Conservation (phyloP, 2,329 filamentous ascomycete genomes). For the Nigrospora oryzae region DNA sequence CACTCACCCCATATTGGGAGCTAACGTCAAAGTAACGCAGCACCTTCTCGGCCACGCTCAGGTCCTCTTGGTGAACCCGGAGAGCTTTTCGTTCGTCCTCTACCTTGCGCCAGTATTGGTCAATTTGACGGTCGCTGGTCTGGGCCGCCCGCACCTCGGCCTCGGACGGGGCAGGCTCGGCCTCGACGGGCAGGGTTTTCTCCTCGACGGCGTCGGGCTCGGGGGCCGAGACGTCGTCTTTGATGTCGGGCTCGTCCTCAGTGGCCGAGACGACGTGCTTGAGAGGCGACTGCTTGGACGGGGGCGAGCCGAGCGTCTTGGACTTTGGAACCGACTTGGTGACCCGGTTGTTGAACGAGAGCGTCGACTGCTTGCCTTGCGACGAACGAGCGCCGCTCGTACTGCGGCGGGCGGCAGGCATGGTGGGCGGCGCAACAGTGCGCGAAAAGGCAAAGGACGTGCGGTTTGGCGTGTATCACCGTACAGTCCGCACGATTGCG, state of each 20-base stretch:
- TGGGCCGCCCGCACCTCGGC: slow-evolving; percentile 52
- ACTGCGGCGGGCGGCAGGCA: slow-evolving; percentile 6
- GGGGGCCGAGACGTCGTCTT: slow-evolving; percentile 8
- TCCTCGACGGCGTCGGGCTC: slow-evolving; percentile 14
- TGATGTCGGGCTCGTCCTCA: slow-evolving; percentile 14
- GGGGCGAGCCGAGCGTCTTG: slow-evolving; percentile 28
- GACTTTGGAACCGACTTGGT: slow-evolving; percentile 46
- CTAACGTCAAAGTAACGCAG: slow-evolving; percentile 88
- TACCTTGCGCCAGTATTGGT: slow-evolving; percentile 67
- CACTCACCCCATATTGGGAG: slow-evolving; percentile 83
- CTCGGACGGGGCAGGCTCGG: slow-evolving; percentile 33
- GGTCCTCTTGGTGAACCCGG: slow-evolving; percentile 67
- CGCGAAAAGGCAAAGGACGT: too few species aligned
- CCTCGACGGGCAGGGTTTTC: slow-evolving; percentile 9
- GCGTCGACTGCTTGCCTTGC: slow-evolving; percentile 41
- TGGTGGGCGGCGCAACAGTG: background rate
- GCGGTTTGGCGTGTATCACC: background rate
- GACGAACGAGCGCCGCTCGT: slow-evolving; percentile 21
- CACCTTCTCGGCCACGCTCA: slow-evolving; percentile 74
- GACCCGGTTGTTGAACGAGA: slow-evolving; percentile 49
- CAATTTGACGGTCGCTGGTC: slow-evolving; percentile 60
- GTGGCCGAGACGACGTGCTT: slow-evolving; percentile 14
- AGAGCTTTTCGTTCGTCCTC: slow-evolving; percentile 61
- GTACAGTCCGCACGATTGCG: too few species aligned
- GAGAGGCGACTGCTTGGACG: slow-evolving; percentile 23